Percentiles rank a stretch among this genome's conserved stretches.
phyloP scores from a whole-genome alignment of 2,329 filamentous ascomycete species.

The Phialocephala subalpina region DNA sequence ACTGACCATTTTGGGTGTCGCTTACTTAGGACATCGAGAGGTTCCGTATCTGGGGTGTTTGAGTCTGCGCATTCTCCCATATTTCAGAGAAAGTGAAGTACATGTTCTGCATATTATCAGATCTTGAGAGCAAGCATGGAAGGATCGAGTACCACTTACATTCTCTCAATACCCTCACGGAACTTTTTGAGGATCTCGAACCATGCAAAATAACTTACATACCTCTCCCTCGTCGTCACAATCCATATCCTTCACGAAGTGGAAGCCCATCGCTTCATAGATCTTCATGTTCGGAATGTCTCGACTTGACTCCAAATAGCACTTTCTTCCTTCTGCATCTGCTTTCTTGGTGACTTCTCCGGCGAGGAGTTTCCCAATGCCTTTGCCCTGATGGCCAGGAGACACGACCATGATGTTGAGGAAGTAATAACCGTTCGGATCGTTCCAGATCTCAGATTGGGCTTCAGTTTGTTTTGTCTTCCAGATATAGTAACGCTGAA shows the following conservation, averaged over 20 bases:
- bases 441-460: constrained; percentile 69
- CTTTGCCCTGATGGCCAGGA: constrained; percentile 70
- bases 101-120: background rate
- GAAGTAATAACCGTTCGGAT: constrained; percentile 75
- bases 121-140: background rate
- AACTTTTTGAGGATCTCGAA: constrained; percentile 48
- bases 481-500: constrained; percentile 74
- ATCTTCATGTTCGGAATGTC: constrained; percentile 74
- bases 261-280: constrained; percentile 75
- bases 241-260: constrained; percentile 68
- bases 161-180: constrained; percentile 12
- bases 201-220: constrained; percentile 60
- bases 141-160: background rate
- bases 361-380: constrained; percentile 71
- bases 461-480: constrained; percentile 70
- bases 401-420: constrained; percentile 78
- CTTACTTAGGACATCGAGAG: too few species aligned
- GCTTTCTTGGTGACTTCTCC: constrained; percentile 68
- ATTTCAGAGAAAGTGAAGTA: background rate
- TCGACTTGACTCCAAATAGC: constrained; percentile 76
- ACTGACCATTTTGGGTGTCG: too few species aligned
- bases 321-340: constrained; percentile 68
- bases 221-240: constrained; percentile 68
- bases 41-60: too few species aligned
- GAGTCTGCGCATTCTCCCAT: too few species aligned